These are phyloP conservation scores for Caloboletus firmus DNA, from an alignment of 1,284 basidiomycete genomes.

Conservation along the genomic window DNA sequence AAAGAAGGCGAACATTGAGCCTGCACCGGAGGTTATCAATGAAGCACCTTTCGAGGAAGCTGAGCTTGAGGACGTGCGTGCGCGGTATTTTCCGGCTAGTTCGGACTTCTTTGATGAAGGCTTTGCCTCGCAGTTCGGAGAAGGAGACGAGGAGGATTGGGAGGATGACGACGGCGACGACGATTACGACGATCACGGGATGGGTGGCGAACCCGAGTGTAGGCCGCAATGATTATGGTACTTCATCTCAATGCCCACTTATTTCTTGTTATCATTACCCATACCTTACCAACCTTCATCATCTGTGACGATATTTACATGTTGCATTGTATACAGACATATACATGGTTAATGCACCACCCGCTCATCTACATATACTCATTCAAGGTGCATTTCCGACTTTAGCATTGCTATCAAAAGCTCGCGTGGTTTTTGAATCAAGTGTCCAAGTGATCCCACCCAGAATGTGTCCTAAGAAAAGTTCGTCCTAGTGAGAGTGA, in stretches of 20 bases:
- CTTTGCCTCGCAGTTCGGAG: constrained; percentile 69
- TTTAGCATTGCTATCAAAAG: constrained; percentile 40
- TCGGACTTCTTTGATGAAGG: constrained; percentile 71
- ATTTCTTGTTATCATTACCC: constrained; percentile 11
- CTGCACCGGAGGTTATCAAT: constrained; percentile 68
- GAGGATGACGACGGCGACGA: constrained; percentile 64
- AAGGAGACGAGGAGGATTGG: constrained; percentile 64
- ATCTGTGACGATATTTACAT: constrained; percentile 24
- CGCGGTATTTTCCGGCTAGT: constrained; percentile 66
- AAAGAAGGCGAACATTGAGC: constrained; percentile 70
- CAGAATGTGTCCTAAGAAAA: constrained; percentile 59
- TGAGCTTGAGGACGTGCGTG: constrained; percentile 78
- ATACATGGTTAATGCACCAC: constrained; percentile 23
- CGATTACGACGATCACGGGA: constrained; percentile 46
- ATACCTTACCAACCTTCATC: constrained; percentile 19
- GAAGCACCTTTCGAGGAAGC: constrained; percentile 71
- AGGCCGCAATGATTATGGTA: constrained; percentile 51
- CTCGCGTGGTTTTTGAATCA: constrained; percentile 49
- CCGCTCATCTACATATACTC: constrained; percentile 2
- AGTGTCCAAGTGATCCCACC: constrained; percentile 64
- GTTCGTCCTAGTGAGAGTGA: constrained; percentile 40
- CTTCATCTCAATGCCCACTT: constrained; percentile 12
- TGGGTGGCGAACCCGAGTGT: constrained; percentile 60
- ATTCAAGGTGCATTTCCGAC: constrained; percentile 28
- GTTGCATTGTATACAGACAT: constrained; percentile 31